Conservation (phyloP, 305 asterid genomes). For the Nicotiana rustica region DNA sequence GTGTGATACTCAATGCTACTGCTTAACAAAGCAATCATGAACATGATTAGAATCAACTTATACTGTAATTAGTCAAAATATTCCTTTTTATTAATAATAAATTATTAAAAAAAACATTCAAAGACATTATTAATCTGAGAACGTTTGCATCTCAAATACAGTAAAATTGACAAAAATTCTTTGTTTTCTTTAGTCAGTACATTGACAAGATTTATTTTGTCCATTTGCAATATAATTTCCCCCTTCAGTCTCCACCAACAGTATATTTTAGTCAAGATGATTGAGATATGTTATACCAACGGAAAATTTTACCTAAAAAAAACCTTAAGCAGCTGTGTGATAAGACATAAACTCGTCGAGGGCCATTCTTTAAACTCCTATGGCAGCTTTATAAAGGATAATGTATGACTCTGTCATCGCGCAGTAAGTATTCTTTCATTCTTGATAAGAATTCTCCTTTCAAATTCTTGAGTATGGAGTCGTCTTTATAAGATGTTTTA, state of each 20-base stretch:
- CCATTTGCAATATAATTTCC: slow-evolving; percentile 30
- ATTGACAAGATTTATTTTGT: slow-evolving; percentile 33
- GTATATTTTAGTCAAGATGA: slow-evolving; percentile 32
- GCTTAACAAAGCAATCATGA: slow-evolving; percentile 13
- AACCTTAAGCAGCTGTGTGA: slow-evolving; percentile 33
- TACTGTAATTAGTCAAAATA: slow-evolving; percentile 31
- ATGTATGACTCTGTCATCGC: neutral
- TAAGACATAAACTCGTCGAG: slow-evolving; percentile 42
- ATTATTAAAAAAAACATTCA: neutral
- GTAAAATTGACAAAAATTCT: slow-evolving; percentile 28
- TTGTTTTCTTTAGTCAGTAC: neutral
- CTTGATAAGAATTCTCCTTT: too few relatives aligned
- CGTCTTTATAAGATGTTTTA: too few relatives aligned
- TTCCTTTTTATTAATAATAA: slow-evolving; percentile 5
- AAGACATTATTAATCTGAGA: neutral
- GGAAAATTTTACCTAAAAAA: neutral
- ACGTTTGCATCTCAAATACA: slow-evolving; percentile 24
- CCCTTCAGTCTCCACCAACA: slow-evolving; percentile 23
- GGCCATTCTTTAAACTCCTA: slow-evolving; percentile 42
- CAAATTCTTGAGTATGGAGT: too few relatives aligned
- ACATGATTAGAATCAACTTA: slow-evolving; percentile 22
- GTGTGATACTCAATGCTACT: slow-evolving; percentile 12
- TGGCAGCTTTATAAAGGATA: slow-evolving; percentile 25
- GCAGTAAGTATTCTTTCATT: too few relatives aligned
- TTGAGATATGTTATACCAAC: slow-evolving; percentile 28